Evolutionary conservation across 1,284 basidiomycete species (phyloP).

Genomic region (Chalciporus sp.): DNA sequence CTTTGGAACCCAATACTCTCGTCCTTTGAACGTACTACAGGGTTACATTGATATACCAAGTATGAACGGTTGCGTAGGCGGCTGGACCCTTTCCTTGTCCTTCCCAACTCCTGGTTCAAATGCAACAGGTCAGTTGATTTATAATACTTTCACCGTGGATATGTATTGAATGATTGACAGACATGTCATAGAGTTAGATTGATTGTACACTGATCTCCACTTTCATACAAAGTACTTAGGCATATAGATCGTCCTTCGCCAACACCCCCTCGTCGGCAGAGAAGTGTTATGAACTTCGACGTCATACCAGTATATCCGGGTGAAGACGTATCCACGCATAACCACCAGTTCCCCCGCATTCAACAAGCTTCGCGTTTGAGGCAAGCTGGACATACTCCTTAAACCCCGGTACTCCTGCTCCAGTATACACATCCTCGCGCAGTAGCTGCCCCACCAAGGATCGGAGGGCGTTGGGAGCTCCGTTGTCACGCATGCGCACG

Average conservation of each 20-base stretch:
- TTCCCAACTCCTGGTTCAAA: background rate
- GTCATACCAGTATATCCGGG: constrained; percentile 27
- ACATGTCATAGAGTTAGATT: too few relatives aligned
- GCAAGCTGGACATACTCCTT: constrained; percentile 35
- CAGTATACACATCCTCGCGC: constrained; percentile 27
- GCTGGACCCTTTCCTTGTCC: background rate
- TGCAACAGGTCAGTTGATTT: background rate
- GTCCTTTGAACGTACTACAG: constrained; percentile 26
- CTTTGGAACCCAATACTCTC: constrained; percentile 38
- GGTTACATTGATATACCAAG: background rate
- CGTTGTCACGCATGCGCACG: constrained; percentile 18
- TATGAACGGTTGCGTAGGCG: background rate
- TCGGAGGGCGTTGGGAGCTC: constrained; percentile 15
- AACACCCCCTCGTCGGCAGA: constrained; percentile 1
- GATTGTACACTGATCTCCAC: background rate
- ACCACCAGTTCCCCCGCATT: constrained; percentile 36
- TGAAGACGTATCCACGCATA: constrained; percentile 40
- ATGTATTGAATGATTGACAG: too few relatives aligned
- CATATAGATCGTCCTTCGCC: constrained; percentile 5
- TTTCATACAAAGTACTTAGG: constrained; percentile 15
- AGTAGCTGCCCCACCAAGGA: constrained; percentile 29
- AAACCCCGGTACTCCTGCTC: constrained; percentile 35
- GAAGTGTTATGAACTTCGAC: constrained; percentile 1
- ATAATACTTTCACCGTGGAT: background rate
- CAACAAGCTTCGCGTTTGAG: constrained; percentile 33